phyloP scores from a whole-genome alignment of 148 eudicot genomes.

The Persicaria tinctoria region DNA sequence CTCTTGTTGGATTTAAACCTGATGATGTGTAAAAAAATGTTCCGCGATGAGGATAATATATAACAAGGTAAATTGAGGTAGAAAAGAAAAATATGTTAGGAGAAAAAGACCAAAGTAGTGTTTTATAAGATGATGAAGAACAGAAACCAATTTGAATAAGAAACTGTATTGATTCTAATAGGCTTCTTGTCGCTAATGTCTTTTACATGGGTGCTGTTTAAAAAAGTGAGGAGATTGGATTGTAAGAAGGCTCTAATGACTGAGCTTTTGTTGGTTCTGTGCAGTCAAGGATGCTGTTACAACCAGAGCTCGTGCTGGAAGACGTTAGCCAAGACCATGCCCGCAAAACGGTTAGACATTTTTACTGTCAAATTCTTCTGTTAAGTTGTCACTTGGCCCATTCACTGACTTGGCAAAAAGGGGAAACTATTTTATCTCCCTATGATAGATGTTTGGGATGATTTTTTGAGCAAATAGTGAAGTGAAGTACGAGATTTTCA shows the following conservation, averaged over 20 bases:
- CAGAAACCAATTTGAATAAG: not conserved
- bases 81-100: not conserved
- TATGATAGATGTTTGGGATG: not conserved
- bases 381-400: not conserved
- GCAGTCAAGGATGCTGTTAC: slow-evolving; percentile 98
- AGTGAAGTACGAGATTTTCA: not conserved
- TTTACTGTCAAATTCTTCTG: not conserved
- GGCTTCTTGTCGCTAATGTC: not conserved
- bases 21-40: not conserved
- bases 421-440: not conserved
- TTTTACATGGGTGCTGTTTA: not conserved
- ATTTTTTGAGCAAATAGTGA: not conserved
- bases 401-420: not conserved
- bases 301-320: slow-evolving; percentile 92
- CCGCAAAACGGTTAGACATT: slow-evolving; percentile 74
- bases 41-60: not conserved
- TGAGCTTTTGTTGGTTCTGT: slow-evolving; percentile 17
- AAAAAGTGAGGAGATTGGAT: not conserved
- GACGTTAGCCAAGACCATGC: slow-evolving; percentile 99
- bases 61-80: not conserved
- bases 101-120: not conserved
- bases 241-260: not conserved
- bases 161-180: not conserved
- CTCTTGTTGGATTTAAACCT: not conserved
- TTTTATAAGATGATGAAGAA: not conserved